phyloP scores from a whole-genome alignment of 495 filamentous ascomycete species.

The Penicillium atrosanguineum region DNA sequence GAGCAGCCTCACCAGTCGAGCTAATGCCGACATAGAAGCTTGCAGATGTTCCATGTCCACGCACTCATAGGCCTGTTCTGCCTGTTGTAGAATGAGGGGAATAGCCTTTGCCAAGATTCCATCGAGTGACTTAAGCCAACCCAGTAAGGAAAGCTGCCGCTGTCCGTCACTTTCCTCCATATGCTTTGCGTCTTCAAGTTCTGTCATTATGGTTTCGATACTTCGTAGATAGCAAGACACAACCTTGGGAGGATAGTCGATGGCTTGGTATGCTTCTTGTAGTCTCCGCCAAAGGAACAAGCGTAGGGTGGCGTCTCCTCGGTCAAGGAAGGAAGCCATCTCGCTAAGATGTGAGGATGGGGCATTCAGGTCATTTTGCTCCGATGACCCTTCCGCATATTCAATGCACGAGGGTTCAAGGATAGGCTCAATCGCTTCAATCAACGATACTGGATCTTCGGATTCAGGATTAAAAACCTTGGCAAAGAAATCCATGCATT shows the following conservation, averaged over 20 bases:
- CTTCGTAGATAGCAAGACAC: constrained; percentile 81
- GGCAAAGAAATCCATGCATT: constrained; percentile 93
- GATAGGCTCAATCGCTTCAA: constrained; percentile 90
- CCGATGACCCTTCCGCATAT: constrained; percentile 18
- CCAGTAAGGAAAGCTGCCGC: constrained; percentile 65
- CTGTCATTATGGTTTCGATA: constrained; percentile 74
- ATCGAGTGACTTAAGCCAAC: constrained; percentile 74
- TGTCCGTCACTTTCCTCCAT: constrained; percentile 55
- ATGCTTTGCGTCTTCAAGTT: constrained; percentile 66
- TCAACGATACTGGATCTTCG: constrained; percentile 72
- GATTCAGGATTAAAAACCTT: constrained; percentile 68
- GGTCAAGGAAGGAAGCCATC: constrained; percentile 78
- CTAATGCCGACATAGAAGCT: constrained; percentile 65
- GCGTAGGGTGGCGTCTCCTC: constrained; percentile 74
- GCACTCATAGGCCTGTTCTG: constrained; percentile 72
- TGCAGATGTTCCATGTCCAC: constrained; percentile 74
- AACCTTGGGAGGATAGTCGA: constrained; percentile 80
- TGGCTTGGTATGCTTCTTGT: constrained; percentile 78
- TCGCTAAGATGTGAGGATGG: constrained; percentile 53
- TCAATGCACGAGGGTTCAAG: constrained; percentile 68
- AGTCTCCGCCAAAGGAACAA: constrained; percentile 86
- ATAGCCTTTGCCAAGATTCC: constrained; percentile 68
- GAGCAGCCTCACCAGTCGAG: constrained; percentile 64
- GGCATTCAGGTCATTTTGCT: constrained; percentile 12
- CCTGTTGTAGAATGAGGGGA: constrained; percentile 59